These are phyloP conservation scores for Plasmodium adleri DNA, from an alignment of 169 alveolate species.

Conservation along the genomic window DNA sequence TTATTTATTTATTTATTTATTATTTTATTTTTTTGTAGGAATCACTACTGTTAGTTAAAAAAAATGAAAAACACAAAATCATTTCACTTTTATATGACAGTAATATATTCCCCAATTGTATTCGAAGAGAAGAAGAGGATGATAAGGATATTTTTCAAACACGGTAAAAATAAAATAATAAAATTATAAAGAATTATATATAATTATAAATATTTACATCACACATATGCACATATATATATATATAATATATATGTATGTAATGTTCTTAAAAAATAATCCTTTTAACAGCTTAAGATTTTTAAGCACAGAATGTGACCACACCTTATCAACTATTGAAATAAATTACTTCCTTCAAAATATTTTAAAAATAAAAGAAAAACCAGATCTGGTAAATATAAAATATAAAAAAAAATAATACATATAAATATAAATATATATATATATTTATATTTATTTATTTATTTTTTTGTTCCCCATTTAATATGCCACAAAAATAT, in stretches of 20 bases:
- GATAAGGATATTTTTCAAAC: constrained; percentile 25
- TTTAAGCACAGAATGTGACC: constrained; percentile 27
- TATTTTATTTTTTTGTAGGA: constrained; percentile 21
- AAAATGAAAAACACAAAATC: constrained; percentile 26
- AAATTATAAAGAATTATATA: neutral
- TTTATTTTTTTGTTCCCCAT: too few species aligned
- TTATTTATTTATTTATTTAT: neutral
- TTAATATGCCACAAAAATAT: too few species aligned
- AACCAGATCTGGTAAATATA: constrained; percentile 46
- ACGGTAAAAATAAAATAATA: constrained; percentile 15
- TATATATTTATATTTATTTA: too few species aligned
- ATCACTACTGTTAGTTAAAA: constrained; percentile 42
- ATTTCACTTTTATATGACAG: constrained; percentile 38
- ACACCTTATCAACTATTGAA: constrained; percentile 22
- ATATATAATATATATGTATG: neutral
- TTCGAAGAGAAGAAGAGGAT: neutral
- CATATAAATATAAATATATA: too few species aligned
- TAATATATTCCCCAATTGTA: constrained; percentile 35
- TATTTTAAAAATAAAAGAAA: constrained; percentile 24
- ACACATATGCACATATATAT: neutral
- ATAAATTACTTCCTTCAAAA: constrained; percentile 21
- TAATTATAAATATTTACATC: too few species aligned
- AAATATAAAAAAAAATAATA: neutral
- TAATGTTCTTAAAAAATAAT: neutral
- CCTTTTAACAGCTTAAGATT: constrained; percentile 32